Conservation (phyloP, 2,329 filamentous ascomycete genomes). For the Thielaviopsis ethacetica region DNA sequence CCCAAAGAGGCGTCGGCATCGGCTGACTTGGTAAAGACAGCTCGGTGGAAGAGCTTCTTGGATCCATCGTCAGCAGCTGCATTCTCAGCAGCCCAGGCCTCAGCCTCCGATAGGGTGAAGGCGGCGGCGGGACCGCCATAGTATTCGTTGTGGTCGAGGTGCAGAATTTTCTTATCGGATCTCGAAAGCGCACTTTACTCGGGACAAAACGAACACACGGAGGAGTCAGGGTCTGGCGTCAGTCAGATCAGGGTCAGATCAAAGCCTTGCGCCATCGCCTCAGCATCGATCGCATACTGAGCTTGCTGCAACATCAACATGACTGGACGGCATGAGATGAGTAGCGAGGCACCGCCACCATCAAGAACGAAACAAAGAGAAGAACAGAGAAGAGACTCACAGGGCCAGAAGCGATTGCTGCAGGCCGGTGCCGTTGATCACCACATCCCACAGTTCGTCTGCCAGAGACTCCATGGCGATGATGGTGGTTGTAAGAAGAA, state of each 20-base stretch:
- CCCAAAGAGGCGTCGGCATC: conserved; percentile 32
- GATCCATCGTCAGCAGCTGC: conserved; percentile 16
- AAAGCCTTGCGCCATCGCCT: conserved; percentile 13
- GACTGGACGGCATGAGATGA: conserved; percentile 13
- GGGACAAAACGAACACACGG: conserved; percentile 17
- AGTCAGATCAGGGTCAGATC: conserved; percentile 27
- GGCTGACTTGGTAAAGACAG: conserved; percentile 20
- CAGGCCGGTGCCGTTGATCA: conserved; percentile 64
- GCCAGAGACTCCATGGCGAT: conserved; percentile 53
- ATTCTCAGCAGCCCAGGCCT: conserved; percentile 41
- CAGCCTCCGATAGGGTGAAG: conserved; percentile 66
- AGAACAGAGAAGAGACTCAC: conserved; percentile 31
- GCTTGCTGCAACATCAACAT: not conserved
- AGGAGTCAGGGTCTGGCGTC: conserved; percentile 33
- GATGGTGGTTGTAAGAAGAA: conserved; percentile 30
- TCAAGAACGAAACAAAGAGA: not conserved
- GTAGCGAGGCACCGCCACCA: conserved; percentile 17
- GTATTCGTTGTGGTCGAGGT: conserved; percentile 73
- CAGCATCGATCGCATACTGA: not conserved
- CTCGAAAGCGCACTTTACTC: conserved; percentile 67
- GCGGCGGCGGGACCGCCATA: conserved; percentile 81
- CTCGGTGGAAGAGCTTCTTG: conserved; percentile 20
- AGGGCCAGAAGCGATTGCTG: conserved; percentile 65
- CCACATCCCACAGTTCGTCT: conserved; percentile 62
- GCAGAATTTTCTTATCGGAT: conserved; percentile 78